Percentiles rank a stretch among this genome's conserved stretches.
These are phyloP conservation scores for Xylariaceae sp. DNA, from an alignment of 2,329 filamentous ascomycete species.

Conservation along the genomic window DNA sequence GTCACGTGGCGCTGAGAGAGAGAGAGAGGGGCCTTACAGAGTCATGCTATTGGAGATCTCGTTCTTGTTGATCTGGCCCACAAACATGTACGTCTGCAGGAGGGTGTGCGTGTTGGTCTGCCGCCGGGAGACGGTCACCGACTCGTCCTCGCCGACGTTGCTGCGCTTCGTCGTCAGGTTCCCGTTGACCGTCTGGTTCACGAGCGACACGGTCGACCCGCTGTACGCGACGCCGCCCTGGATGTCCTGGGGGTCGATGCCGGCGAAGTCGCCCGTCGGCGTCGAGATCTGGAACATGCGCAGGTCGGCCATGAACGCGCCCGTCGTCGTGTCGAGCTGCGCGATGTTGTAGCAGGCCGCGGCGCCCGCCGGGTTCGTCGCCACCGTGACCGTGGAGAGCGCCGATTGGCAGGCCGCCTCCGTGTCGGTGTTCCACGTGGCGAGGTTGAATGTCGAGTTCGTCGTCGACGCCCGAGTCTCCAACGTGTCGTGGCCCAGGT, in stretches of 20 bases:
- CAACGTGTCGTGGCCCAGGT: constrained; percentile 9
- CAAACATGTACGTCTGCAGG: constrained; percentile 59
- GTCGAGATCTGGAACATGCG: constrained; percentile 63
- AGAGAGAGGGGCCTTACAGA: constrained; percentile 41
- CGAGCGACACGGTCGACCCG: constrained; percentile 44
- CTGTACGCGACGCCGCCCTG: constrained; percentile 46
- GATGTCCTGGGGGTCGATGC: constrained; percentile 44
- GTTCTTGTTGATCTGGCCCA: constrained; percentile 57
- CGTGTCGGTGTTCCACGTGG: constrained; percentile 49
- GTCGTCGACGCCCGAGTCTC: constrained; percentile 12
- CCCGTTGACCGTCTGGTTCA: constrained; percentile 24
- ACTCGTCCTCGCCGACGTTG: constrained; percentile 1
- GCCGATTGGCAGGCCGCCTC: constrained; percentile 50
- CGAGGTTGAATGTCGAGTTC: constrained; percentile 38
- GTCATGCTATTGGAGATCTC: constrained; percentile 48
- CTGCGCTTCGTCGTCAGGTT: no score
- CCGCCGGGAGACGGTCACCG: constrained; percentile 9
- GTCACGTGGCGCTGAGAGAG: no score
- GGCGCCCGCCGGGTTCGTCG: constrained; percentile 67
- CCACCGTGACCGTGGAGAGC: constrained; percentile 46
- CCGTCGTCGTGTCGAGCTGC: constrained; percentile 57
- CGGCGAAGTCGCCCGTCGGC: constrained; percentile 45
- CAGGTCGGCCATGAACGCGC: constrained; percentile 70
- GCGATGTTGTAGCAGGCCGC: constrained; percentile 79
- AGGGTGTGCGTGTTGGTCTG: constrained; percentile 28